Percentiles rank a stretch among this genome's conserved stretches.
Conservation (phyloP, 1,284 basidiomycete species). For the Schizophyllum amplum region DNA sequence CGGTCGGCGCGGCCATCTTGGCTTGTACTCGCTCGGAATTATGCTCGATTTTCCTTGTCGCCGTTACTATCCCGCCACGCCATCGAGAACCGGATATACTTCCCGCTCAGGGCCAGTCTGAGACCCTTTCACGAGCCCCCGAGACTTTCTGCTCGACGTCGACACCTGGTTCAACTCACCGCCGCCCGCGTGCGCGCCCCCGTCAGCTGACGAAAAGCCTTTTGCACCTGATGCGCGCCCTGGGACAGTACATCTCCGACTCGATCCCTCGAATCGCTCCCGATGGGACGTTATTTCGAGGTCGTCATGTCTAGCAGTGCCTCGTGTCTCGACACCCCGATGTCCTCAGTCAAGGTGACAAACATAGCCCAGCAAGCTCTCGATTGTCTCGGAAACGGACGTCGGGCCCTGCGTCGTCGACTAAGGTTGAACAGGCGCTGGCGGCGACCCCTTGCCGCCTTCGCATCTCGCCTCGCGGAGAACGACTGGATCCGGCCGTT, state of each 20-base stretch:
- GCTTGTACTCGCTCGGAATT: neutral
- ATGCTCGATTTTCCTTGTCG: no score
- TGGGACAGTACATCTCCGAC: no score
- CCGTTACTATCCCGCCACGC: no score
- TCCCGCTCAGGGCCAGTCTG: neutral
- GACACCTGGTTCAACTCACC: neutral
- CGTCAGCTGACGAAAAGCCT: neutral
- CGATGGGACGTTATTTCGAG: neutral
- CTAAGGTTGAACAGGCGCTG: neutral
- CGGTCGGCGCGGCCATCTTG: neutral
- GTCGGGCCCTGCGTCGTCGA: neutral
- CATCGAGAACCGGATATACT: neutral
- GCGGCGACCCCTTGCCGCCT: neutral
- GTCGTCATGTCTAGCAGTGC: neutral
- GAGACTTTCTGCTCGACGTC: no score
- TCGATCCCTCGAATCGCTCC: neutral
- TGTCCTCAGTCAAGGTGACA: neutral
- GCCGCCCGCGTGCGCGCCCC: neutral
- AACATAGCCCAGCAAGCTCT: neutral
- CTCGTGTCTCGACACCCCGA: neutral
- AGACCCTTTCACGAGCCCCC: no score
- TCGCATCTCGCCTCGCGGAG: no score
- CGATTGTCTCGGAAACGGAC: neutral
- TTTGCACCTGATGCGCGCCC: no score
- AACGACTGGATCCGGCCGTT: neutral